Base-by-base conservation (phyloP, 2,329 filamentous ascomycete species). In the Aspergillus versicolor region DNA sequence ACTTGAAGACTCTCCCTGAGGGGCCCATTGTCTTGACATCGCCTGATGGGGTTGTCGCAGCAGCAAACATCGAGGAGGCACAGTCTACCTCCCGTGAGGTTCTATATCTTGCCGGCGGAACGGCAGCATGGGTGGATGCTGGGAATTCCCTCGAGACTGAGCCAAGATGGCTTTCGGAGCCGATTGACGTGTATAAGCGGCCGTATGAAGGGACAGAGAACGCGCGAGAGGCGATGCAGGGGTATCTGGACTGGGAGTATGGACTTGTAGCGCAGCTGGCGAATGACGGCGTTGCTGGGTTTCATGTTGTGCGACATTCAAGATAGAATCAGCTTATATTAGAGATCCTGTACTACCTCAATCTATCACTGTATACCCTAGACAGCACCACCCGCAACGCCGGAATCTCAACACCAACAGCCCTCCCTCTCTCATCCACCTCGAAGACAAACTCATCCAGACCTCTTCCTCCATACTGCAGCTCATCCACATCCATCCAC, bases 401-500 rank as follows among this genome's bases (percentile, higher is more conserved):
- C 32, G 32, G 45, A 11, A 48, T 63, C 45, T 67, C 63, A n/a
- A 71, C 52, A 32, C 56, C 50, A 27, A 66, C 48, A 51, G 63
- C 65, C 2, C 56, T 54, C 3, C 62, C 63, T 38, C 52, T 38
- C 5, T 19, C n/a, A 56, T 67, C 59, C 24, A 70, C 40, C 5
- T 53, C 54, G 37, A 71, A 68, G 9, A 68, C 47, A 56, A 71
- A 64, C 22, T 62, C 63, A 57, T 70, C 69, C 32, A 69, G 41
- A 2, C 61, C 61, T 40, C 51, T 52, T 1, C 61, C 63, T 9
- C 50, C 46, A 50, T 64, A 66, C 24, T 57, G 61, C 3, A 61
- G 45, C 45, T 59, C 63, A 46, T 67, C 69, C 30, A 67, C 32
- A 24, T 64, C 48, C 50, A 65, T 34, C 66, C 67, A 71, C 9